phyloP scores from a whole-genome alignment of 139 green algal genomes.

The Picochlorum sp. region DNA sequence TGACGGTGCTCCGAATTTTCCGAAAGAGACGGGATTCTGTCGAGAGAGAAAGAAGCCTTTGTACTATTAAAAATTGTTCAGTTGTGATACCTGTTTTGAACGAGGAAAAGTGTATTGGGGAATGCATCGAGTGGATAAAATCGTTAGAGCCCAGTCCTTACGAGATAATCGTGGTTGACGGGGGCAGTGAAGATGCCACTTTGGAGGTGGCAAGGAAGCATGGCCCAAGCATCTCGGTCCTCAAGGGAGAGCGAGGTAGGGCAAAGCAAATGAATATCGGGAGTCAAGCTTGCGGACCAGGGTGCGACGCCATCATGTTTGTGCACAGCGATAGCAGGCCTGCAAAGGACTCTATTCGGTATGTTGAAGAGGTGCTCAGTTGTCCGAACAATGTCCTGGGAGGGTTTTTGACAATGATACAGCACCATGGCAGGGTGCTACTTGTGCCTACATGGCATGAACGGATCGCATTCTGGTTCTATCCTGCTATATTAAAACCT shows the following conservation, averaged over 20 bases:
- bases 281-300: too few relatives aligned
- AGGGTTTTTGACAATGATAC: constrained; percentile 35
- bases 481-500: constrained; percentile 39
- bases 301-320: too few relatives aligned
- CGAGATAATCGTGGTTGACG: constrained; percentile 72
- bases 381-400: constrained; percentile 28
- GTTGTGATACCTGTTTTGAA: constrained; percentile 51
- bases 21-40: too few relatives aligned
- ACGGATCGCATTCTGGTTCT: constrained; percentile 46
- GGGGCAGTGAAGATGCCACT: constrained; percentile 51
- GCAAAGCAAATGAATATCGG: constrained; percentile 71
- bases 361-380: constrained; percentile 16
- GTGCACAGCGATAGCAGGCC: too few relatives aligned
- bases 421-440: constrained; percentile 18
- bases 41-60: too few relatives aligned
- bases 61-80: too few relatives aligned
- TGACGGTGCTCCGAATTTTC: too few relatives aligned
- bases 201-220: constrained; percentile 10
- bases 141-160: constrained; percentile 24
- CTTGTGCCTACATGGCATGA: constrained; percentile 43
- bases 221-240: not conserved
- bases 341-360: constrained; percentile 17
- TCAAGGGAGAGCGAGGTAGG: constrained; percentile 23
- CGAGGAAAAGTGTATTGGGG: constrained; percentile 33
- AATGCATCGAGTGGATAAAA: constrained; percentile 14